Base-by-base conservation (phyloP, 129 eudicot genomes). In the Flaveria trinervia region DNA sequence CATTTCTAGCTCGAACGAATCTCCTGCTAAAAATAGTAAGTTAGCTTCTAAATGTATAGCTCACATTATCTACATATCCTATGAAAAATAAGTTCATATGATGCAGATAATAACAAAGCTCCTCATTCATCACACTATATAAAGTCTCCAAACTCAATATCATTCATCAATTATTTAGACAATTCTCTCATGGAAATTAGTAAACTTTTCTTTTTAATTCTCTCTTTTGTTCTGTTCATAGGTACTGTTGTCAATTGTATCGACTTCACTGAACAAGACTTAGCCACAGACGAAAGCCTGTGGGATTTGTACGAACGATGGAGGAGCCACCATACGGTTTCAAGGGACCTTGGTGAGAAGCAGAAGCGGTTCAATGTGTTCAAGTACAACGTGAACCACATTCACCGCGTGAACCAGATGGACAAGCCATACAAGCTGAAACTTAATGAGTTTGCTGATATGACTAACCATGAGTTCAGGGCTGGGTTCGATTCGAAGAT, bases 281-380 rank as follows among this genome's bases (percentile, higher is more conserved):
- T 90, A 76, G 83, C 77, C 39, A 84, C 92, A 0, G 94, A 92
- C 14, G 94, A 90, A 60, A 86, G 84, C 71, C 73, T 90, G 50
- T 90, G 98, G 96, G 86, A 85, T 49, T 75, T 92, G 79, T 92
- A 89, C 36, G 92, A 89, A 51, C 71, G 90, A 69, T 92, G 97
- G 97, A 84, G 97, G 75, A 82, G 88, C 85, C 90, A 86, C 78
- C 96, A 92, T 83, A 90, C 88, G 0, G 88, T 92, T 26, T 86
- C 96, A 3, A 77, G 87, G 30, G 94, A 88, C 71, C 87, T 88
- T 18, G 79, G 81, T 4, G 96, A 90, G 68, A 92, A 90, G 78
- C 77, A 39, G 23, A 81, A 68, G 48, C 92, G 98, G 25, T 92
- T 88, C 84, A 92, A 92, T 14, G 96, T 92, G 80, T 93, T 90